Percentiles rank a stretch among this genome's conserved stretches.
These are phyloP conservation scores for Neolentinus lepideus DNA, from an alignment of 1,284 basidiomycete species.

Conservation along the genomic window DNA sequence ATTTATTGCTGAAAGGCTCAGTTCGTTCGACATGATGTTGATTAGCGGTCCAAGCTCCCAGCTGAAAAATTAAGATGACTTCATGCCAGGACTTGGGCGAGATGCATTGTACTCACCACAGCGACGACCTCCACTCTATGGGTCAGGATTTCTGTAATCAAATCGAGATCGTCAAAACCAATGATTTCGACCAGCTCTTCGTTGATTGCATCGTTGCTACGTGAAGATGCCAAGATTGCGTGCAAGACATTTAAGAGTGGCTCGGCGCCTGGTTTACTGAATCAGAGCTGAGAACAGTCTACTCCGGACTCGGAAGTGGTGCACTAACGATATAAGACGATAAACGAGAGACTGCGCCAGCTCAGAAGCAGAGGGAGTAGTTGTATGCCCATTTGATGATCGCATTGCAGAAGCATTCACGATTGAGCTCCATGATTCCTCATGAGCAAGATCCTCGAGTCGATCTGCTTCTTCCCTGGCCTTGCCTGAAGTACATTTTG, in stretches of 20 bases:
- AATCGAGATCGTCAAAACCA: conserved; percentile 81
- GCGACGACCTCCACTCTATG: conserved; percentile 32
- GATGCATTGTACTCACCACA: conserved; percentile 29
- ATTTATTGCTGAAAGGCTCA: neutral
- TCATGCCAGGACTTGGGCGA: conserved; percentile 3
- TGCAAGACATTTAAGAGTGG: conserved; percentile 22
- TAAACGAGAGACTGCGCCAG: neutral
- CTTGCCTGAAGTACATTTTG: conserved; percentile 3
- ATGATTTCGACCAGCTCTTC: conserved; percentile 76
- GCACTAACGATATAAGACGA: conserved; percentile 25
- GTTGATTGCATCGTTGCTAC: conserved; percentile 67
- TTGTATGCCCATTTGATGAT: neutral
- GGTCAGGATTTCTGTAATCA: conserved; percentile 50
- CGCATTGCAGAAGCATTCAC: conserved; percentile 16
- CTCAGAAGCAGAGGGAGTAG: conserved; percentile 8
- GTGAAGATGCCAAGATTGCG: conserved; percentile 24
- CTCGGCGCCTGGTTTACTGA: conserved; percentile 25
- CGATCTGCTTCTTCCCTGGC: neutral
- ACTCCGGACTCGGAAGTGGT: neutral
- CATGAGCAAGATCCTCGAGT: conserved; percentile 6
- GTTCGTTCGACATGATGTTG: neutral
- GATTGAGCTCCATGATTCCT: conserved; percentile 19
- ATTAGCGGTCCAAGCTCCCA: neutral
- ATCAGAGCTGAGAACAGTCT: conserved; percentile 7
- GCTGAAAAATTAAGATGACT: conserved; percentile 1